These are phyloP conservation scores for Termitomyces sp. DNA, from an alignment of 768 basidiomycete genomes.

Conservation along the genomic window DNA sequence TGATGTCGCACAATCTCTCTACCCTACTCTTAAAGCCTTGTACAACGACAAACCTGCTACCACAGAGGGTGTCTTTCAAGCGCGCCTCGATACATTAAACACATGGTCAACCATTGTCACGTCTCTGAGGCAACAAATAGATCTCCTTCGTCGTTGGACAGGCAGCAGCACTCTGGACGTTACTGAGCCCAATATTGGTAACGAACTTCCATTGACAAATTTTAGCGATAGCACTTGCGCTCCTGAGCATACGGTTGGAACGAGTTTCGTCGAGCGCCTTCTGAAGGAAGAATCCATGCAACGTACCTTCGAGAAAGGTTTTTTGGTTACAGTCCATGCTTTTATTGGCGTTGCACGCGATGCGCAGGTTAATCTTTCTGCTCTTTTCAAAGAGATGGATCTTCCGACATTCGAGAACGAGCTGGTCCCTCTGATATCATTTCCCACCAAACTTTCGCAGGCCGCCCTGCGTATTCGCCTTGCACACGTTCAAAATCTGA, in stretches of 20 bases:
- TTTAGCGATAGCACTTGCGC: slow-evolving; percentile 20
- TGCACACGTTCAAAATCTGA: slow-evolving; percentile 82
- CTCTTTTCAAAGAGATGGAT: slow-evolving; percentile 79
- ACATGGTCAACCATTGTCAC: slow-evolving; percentile 89
- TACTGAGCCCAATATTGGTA: slow-evolving; percentile 66
- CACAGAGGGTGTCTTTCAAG: slow-evolving; percentile 58
- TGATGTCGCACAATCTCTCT: slow-evolving; percentile 80
- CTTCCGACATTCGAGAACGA: slow-evolving; percentile 89
- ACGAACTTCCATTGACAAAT: slow-evolving; percentile 44
- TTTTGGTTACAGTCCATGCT: slow-evolving; percentile 78
- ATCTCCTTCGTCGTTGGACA: slow-evolving; percentile 86
- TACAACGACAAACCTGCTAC: slow-evolving; percentile 73
- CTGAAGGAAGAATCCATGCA: slow-evolving; percentile 97
- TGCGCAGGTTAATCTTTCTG: slow-evolving; percentile 75
- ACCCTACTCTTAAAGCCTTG: slow-evolving; percentile 79
- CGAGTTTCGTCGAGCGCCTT: slow-evolving; percentile 89
- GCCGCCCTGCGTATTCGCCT: slow-evolving; percentile 87
- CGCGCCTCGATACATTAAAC: slow-evolving; percentile 84
- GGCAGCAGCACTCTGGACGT: slow-evolving; percentile 90
- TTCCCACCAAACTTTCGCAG: slow-evolving; percentile 91
- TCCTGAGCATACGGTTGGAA: slow-evolving; percentile 55
- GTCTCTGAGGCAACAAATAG: slow-evolving; percentile 78
- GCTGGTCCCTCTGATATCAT: slow-evolving; percentile 88
- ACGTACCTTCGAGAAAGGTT: slow-evolving; percentile 88
- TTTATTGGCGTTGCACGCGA: slow-evolving; percentile 84